Evolutionary conservation across 768 basidiomycete species (phyloP).

Genomic region (Baorangia bicolor): DNA sequence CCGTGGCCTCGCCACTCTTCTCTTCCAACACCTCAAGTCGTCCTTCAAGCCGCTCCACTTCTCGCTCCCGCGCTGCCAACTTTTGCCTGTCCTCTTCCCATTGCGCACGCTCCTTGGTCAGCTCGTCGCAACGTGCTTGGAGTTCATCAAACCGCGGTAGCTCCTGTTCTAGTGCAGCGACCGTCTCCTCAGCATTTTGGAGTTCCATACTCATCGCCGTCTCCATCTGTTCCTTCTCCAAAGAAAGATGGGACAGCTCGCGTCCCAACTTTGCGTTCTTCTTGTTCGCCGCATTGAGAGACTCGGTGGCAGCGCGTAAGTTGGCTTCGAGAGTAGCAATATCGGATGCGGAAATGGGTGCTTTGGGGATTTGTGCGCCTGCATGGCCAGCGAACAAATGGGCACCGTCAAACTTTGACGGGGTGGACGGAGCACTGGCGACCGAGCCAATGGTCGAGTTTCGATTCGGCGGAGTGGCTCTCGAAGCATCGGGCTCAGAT

Average conservation of each 20-base stretch:
- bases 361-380: slow-evolving; percentile 53
- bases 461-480: slow-evolving; percentile 51
- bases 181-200: slow-evolving; percentile 65
- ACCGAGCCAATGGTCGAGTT: slow-evolving; percentile 53
- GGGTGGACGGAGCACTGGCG: slow-evolving; percentile 41
- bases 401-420: slow-evolving; percentile 75
- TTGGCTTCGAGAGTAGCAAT: slow-evolving; percentile 59
- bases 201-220: slow-evolving; percentile 64
- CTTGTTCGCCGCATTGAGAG: slow-evolving; percentile 56
- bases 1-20: slow-evolving; percentile 40
- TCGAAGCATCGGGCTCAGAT: slow-evolving; percentile 43
- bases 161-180: slow-evolving; percentile 55
- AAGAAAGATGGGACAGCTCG: slow-evolving; percentile 57
- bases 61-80: slow-evolving; percentile 37
- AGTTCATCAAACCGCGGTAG: slow-evolving; percentile 49
- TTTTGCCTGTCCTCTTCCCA: slow-evolving; percentile 51
- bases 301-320: slow-evolving; percentile 58
- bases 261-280: slow-evolving; percentile 60
- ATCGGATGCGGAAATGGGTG: slow-evolving; percentile 45
- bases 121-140: slow-evolving; percentile 44
- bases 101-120: slow-evolving; percentile 47
- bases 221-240: slow-evolving; percentile 72
- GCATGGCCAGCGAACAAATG: slow-evolving; percentile 85
- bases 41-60: slow-evolving; percentile 39
- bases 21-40: slow-evolving; percentile 45